These are phyloP conservation scores for Alternaria viburni DNA, from an alignment of 2,329 filamentous ascomycete genomes.

Conservation along the genomic window DNA sequence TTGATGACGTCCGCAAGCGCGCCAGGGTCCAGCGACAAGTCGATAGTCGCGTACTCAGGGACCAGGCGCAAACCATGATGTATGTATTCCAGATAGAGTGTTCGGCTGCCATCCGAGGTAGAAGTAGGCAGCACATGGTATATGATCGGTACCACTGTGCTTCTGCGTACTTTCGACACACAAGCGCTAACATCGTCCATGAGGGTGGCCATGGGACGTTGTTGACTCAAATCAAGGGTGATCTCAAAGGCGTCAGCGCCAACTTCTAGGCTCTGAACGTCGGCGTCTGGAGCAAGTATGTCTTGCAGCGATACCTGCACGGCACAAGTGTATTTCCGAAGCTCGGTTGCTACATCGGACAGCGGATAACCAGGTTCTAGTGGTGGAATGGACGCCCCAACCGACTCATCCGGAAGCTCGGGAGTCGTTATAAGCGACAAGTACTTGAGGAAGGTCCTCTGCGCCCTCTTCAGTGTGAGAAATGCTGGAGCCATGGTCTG, in stretches of 20 bases:
- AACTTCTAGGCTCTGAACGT: slow-evolving; percentile 70
- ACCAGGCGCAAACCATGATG: slow-evolving; percentile 66
- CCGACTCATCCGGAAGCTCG: slow-evolving; percentile 47
- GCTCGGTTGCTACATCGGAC: slow-evolving; percentile 65
- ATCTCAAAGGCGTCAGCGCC: slow-evolving; percentile 72
- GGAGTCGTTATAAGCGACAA: slow-evolving; percentile 65
- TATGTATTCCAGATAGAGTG: slow-evolving; percentile 63
- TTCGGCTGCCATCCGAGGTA: slow-evolving; percentile 31
- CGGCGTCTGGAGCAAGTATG: slow-evolving; percentile 60
- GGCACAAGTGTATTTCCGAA: slow-evolving; percentile 70
- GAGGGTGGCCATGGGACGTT: slow-evolving; percentile 15
- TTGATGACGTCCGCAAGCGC: slow-evolving; percentile 59
- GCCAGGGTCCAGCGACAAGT: slow-evolving; percentile 63
- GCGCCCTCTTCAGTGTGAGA: slow-evolving; percentile 70
- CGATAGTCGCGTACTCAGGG: slow-evolving; percentile 66
- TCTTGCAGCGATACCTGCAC: slow-evolving; percentile 66
- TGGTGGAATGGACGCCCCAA: slow-evolving; percentile 53
- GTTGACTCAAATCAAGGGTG: slow-evolving; percentile 53
- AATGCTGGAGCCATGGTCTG: slow-evolving; percentile 60
- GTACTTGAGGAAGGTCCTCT: slow-evolving; percentile 73
- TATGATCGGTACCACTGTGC: slow-evolving; percentile 62
- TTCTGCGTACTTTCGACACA: slow-evolving; percentile 66
- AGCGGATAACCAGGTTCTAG: slow-evolving; percentile 71
- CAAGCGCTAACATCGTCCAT: slow-evolving; percentile 61
- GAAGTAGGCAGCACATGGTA: slow-evolving; percentile 44